A percentile compares a stretch with the other conserved stretches of the same genome.
Evolutionary conservation across 495 filamentous ascomycete genomes (phyloP).

Genomic region (Cudoniella acicularis): DNA sequence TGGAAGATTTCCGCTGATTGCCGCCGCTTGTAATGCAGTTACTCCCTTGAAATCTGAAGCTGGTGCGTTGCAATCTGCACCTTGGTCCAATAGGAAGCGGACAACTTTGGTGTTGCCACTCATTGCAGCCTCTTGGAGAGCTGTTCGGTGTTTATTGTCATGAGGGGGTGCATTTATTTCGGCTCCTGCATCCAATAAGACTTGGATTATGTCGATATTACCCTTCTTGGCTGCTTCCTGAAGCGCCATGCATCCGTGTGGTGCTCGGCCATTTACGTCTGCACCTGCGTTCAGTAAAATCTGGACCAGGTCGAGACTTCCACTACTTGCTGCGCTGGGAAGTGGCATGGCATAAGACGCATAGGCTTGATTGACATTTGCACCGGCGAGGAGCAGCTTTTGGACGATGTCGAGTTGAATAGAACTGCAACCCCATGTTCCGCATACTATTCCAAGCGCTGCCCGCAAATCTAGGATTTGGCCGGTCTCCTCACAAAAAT

Average conservation of each 20-base stretch:
- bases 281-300: neutral
- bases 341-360: neutral
- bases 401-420: neutral
- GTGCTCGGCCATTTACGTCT: neutral
- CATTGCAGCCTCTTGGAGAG: conserved; percentile 15
- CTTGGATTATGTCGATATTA: conserved; percentile 9
- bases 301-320: neutral
- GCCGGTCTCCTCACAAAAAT: neutral
- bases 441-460: neutral
- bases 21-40: conserved; percentile 15
- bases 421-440: neutral
- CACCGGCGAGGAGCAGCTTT: neutral
- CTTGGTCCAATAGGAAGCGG: conserved; percentile 4
- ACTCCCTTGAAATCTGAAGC: neutral
- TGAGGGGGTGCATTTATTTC: conserved; percentile 10
- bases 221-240: neutral
- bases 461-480: neutral
- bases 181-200: conserved; percentile 12
- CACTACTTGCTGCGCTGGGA: neutral
- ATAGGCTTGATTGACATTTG: neutral
- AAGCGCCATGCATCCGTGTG: neutral
- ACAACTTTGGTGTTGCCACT: conserved; percentile 2
- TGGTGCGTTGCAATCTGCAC: conserved; percentile 12
- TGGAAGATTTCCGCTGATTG: neutral
- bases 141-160: conserved; percentile 2